A percentile compares a stretch with the other conserved stretches of the same genome.
phyloP scores from a whole-genome alignment of 2,329 filamentous ascomycete genomes.

The Epichloe sibirici region DNA sequence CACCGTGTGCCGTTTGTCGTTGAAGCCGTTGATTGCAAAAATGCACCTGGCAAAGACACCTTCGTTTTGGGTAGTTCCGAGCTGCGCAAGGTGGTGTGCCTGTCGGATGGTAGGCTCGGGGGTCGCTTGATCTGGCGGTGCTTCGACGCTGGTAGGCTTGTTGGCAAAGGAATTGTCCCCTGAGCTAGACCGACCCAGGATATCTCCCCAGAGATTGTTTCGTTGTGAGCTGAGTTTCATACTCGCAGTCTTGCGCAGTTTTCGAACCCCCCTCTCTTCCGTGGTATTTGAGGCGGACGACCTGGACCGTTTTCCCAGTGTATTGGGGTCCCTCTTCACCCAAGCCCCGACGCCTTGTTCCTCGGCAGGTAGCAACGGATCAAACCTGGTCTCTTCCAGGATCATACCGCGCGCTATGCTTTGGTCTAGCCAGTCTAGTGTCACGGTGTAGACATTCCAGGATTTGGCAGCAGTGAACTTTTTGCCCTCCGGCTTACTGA shows the following conservation, averaged over 20 bases:
- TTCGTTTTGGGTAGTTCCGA: constrained; percentile 7
- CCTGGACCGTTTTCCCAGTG: constrained; percentile 47
- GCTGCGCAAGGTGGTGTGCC: constrained; percentile 1
- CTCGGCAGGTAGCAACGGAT: constrained; percentile 56
- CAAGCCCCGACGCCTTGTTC: constrained; percentile 70
- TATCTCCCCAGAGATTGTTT: constrained; percentile 82
- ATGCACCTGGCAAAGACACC: constrained; percentile 42
- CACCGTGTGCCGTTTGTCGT: constrained; percentile 34
- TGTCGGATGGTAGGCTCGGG: constrained; percentile 5
- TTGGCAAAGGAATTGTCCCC: constrained; percentile 22
- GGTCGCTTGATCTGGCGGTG: constrained; percentile 4
- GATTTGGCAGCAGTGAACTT: constrained; percentile 81
- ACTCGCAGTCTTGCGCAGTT: constrained; percentile 78
- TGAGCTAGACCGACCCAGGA: constrained; percentile 43
- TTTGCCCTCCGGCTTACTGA: constrained; percentile 63
- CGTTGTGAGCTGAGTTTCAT: constrained; percentile 70
- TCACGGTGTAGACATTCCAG: constrained; percentile 73
- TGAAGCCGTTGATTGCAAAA: constrained; percentile 51
- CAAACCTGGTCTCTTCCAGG: constrained; percentile 74
- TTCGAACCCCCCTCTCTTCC: constrained; percentile 50
- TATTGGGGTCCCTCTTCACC: constrained; percentile 36
- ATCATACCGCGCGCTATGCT: constrained; percentile 80
- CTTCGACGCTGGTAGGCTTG: constrained; percentile 9
- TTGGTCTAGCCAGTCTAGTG: constrained; percentile 74
- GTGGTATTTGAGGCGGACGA: constrained; percentile 30